Evolutionary conservation across 768 basidiomycete species (phyloP).

Genomic region (Leccinum uliginosum): DNA sequence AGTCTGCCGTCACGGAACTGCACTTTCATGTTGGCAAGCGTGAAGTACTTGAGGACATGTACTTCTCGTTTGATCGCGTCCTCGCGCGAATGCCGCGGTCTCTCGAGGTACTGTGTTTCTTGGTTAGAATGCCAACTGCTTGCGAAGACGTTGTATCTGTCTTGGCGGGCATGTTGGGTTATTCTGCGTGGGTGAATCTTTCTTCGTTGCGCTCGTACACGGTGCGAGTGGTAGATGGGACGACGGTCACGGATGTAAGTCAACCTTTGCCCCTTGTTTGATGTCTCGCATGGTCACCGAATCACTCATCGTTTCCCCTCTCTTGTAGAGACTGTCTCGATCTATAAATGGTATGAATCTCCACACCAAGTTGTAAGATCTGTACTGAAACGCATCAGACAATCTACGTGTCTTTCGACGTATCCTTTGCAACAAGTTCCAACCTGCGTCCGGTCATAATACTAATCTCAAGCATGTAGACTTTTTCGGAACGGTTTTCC

Average conservation of each 20-base stretch:
- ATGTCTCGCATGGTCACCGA: background rate
- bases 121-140: background rate
- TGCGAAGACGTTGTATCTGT: background rate
- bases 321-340: background rate
- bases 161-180: background rate
- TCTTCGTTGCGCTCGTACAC: background rate
- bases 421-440: slow-evolving; percentile 1
- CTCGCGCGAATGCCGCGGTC: background rate
- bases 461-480: background rate
- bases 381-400: background rate
- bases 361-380: background rate
- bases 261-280: background rate
- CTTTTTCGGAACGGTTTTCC: background rate
- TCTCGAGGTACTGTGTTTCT: background rate
- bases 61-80: background rate
- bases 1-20: background rate
- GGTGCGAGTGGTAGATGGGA: background rate
- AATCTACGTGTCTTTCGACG: background rate
- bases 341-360: background rate
- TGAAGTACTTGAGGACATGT: background rate
- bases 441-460: background rate
- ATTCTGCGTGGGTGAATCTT: background rate
- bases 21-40: background rate
- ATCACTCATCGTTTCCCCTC: background rate
- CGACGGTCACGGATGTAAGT: background rate